These are phyloP conservation scores for Mrakia hoshinonis DNA, from an alignment of 768 basidiomycete species.

Conservation along the genomic window DNA sequence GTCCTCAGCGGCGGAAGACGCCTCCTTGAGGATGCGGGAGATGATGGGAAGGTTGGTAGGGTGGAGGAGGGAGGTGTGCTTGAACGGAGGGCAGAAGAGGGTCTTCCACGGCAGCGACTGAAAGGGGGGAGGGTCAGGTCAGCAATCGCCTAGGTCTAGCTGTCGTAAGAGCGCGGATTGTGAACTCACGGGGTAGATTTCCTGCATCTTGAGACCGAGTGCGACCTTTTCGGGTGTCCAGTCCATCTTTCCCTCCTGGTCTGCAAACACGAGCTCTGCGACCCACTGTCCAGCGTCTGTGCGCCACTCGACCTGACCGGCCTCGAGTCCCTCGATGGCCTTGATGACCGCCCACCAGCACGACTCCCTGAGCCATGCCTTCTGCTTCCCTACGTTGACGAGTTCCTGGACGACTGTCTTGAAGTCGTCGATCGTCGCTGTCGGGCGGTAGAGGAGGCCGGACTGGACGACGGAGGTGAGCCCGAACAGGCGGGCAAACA, in stretches of 20 bases:
- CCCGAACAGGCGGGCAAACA: conserved; percentile 89
- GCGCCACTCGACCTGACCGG: conserved; percentile 62
- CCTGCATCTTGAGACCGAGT: conserved; percentile 62
- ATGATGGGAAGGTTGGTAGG: conserved; percentile 63
- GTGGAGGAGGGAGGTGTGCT: conserved; percentile 58
- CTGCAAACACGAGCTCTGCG: conserved; percentile 50
- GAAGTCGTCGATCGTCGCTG: conserved; percentile 52
- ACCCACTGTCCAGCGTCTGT: conserved; percentile 52
- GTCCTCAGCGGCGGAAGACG: conserved; percentile 47
- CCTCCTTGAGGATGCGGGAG: conserved; percentile 71
- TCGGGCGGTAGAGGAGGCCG: conserved; percentile 56
- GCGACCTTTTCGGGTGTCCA: conserved; percentile 92
- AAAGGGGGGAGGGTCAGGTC: not conserved
- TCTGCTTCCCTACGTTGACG: conserved; percentile 63
- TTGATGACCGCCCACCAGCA: conserved; percentile 73
- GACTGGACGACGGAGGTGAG: conserved; percentile 77
- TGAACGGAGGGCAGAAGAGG: conserved; percentile 64
- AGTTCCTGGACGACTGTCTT: conserved; percentile 54
- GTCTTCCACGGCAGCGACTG: conserved; percentile 57
- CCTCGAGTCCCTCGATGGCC: conserved; percentile 54
- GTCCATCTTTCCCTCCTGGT: conserved; percentile 38
- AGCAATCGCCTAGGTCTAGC: too few relatives aligned
- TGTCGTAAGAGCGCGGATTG: not conserved
- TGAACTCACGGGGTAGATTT: conserved; percentile 45
- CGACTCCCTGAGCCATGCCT: conserved; percentile 83